These are phyloP conservation scores for Entonaema liquescens DNA, from an alignment of 495 filamentous ascomycete genomes.

Conservation along the genomic window DNA sequence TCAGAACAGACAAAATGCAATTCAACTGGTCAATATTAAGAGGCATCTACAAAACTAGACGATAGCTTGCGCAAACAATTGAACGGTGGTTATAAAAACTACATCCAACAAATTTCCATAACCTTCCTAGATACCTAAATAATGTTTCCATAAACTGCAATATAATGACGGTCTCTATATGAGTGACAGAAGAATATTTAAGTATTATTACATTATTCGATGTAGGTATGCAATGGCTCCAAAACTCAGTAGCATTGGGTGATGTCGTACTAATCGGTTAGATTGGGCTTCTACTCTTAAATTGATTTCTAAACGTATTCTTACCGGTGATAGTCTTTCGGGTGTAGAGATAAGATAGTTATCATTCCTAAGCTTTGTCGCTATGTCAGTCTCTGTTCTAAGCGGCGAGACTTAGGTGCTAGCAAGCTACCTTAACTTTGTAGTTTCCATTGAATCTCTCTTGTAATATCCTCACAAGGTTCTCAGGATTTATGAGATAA, in stretches of 20 bases:
- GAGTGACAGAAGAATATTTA: background rate
- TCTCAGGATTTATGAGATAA: slow-evolving; percentile 15
- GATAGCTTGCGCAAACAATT: no score
- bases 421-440: slow-evolving; percentile 21
- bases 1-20: no score
- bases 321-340: slow-evolving; percentile 16
- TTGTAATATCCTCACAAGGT: slow-evolving; percentile 7
- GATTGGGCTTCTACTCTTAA: background rate
- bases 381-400: background rate
- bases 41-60: no score
- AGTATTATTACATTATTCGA: background rate
- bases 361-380: slow-evolving; percentile 24
- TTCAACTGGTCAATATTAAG: no score
- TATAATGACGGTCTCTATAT: no score
- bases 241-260: background rate
- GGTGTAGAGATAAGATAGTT: slow-evolving; percentile 26
- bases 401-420: background rate
- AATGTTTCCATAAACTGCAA: no score
- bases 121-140: no score
- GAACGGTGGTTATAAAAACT: no score
- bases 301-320: background rate
- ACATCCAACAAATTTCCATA: no score
- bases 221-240: background rate
- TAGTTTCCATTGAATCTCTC: slow-evolving; percentile 10
- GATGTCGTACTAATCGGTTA: slow-evolving; percentile 18